Evolutionary conservation across 176 grass and related monocot species (phyloP), one percentile per base, ranked within the genome.

Genomic region (Carex parvula): DNA sequence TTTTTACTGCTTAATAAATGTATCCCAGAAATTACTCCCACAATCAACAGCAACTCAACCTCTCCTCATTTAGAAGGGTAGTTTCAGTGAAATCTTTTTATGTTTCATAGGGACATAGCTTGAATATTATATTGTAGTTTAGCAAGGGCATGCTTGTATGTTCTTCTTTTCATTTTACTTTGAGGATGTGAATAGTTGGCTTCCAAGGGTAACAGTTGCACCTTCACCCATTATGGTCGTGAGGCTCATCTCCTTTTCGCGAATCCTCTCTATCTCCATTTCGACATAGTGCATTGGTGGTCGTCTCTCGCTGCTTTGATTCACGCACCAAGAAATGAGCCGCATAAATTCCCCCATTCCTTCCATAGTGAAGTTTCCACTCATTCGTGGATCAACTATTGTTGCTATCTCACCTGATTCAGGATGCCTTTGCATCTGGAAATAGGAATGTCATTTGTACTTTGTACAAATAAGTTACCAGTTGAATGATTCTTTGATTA

Each of bases 171-270:
- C 21, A 16, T 60, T 83, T 93, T 75, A 92, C 71, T 88, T 86
- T 67, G 84, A 86, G 86, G 84, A 80, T 85, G 68, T 93, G 83
- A 99, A 99, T 32, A 99, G 88, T 90, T 99, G 93, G 84, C 97
- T 99, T 37, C 97, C 93, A 67, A 99, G 91, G 76, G 97, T 94
- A 14, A 99, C 90, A n/a, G 87, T 99, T 65, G 97, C 91, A 55
- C 76, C 72, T 81, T 87, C 89, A 44, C 88, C 42, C 93, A 89
- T 91, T 70, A 87, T 60, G 3, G 93, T 94, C 0, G 97, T 99
- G 75, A 91, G 64, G 29, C 87, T 90, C 80, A 99, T 90, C 83
- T 99, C 97, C 35, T 90, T 89, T 22, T 99, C 91, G 0, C 60
- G 88, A 22, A 99, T 94, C 21, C 97, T 84, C 16, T 95, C 68